These are phyloP conservation scores for Monosporascus sp. DNA, from an alignment of 2,329 filamentous ascomycete species.

Conservation along the genomic window DNA sequence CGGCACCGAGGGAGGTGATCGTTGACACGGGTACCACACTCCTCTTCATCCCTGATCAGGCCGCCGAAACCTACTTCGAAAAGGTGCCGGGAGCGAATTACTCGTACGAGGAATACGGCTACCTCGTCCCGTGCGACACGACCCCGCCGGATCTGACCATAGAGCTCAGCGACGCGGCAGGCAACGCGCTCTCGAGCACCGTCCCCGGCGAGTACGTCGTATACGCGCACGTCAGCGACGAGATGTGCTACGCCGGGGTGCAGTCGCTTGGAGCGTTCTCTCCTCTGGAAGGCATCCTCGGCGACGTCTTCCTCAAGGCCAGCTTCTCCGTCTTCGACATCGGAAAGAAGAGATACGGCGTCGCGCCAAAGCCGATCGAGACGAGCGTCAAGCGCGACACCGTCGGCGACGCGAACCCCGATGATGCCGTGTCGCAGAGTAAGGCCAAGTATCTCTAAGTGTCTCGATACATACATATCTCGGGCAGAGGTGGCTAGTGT, in stretches of 20 bases:
- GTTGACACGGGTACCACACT: slow-evolving; percentile 67
- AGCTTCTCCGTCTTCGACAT: slow-evolving; percentile 70
- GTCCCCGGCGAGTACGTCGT: slow-evolving; percentile 53
- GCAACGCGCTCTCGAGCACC: slow-evolving; percentile 41
- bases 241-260: slow-evolving; percentile 70
- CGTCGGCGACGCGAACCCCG: background rate
- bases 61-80: slow-evolving; percentile 57
- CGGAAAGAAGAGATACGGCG: slow-evolving; percentile 39
- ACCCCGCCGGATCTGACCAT: slow-evolving; percentile 54
- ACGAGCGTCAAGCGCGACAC: slow-evolving; percentile 6
- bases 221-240: slow-evolving; percentile 46
- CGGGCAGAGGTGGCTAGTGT: background rate
- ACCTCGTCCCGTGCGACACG: slow-evolving; percentile 53
- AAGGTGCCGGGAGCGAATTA: slow-evolving; percentile 48
- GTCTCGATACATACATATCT: too few species aligned
- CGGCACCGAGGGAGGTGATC: slow-evolving; percentile 45
- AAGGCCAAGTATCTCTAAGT: background rate
- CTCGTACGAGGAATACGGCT: slow-evolving; percentile 42
- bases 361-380: slow-evolving; percentile 34
- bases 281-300: slow-evolving; percentile 63
- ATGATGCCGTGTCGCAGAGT: background rate
- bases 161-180: slow-evolving; percentile 42
- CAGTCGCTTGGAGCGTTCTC: slow-evolving; percentile 47
- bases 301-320: slow-evolving; percentile 75
- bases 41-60: slow-evolving; percentile 52